Evolutionary conservation across 768 basidiomycete species (phyloP).

Genomic region (Amanita inopinata): DNA sequence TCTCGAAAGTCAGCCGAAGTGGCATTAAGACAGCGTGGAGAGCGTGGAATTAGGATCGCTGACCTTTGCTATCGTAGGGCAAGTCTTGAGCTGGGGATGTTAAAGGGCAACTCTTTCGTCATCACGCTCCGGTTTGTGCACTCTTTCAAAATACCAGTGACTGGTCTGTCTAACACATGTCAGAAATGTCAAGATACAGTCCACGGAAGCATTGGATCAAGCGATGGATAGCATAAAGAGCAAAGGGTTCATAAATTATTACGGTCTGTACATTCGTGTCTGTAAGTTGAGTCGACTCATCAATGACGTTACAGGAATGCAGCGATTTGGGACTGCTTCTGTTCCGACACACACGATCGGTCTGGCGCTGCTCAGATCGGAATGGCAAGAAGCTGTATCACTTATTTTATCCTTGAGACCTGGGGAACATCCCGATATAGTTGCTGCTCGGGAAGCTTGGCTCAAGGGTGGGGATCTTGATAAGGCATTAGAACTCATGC

Average conservation of each 20-base stretch:
- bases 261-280: conserved; percentile 41
- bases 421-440: conserved; percentile 91
- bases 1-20: conserved; percentile 46
- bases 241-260: conserved; percentile 96
- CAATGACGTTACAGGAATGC: conserved; percentile 62
- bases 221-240: conserved; percentile 70
- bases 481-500: conserved; percentile 78
- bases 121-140: conserved; percentile 77
- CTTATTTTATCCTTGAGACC: conserved; percentile 75
- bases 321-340: conserved; percentile 94
- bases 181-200: conserved; percentile 81
- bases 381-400: conserved; percentile 84
- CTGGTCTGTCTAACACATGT: background rate
- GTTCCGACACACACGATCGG: conserved; percentile 95
- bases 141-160: background rate
- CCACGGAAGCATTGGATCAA: conserved; percentile 59
- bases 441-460: conserved; percentile 79
- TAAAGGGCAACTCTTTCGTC: conserved; percentile 92
- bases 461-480: conserved; percentile 73
- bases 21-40: conserved; percentile 64
- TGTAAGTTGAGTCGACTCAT: conserved; percentile 8
- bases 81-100: conserved; percentile 85
- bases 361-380: conserved; percentile 75
- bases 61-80: conserved; percentile 82
- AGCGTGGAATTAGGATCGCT: conserved; percentile 80